Base-by-base conservation (phyloP, 2,329 filamentous ascomycete species). In the Nigrospora oryzae region DNA sequence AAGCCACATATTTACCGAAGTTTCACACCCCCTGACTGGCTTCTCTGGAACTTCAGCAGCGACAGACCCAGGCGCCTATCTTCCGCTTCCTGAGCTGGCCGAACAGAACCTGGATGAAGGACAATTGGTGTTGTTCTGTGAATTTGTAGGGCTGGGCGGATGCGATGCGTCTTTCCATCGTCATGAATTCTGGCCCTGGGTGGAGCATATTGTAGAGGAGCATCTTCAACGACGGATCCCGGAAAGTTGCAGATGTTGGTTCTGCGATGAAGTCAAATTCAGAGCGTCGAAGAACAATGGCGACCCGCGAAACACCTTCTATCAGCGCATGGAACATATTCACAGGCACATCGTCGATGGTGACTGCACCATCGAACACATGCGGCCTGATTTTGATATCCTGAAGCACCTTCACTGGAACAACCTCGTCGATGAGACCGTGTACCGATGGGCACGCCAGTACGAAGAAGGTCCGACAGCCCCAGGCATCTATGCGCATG, bases 341-440 rank as follows among this genome's bases (percentile, higher is more conserved):
- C 64, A 59, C 0, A 45, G 46, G 0, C 77, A 81, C 47, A 63
- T 75, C 36, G 44, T 54, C 12, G 36, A 56, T 3, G 61, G 59
- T 0, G 44, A 52, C 6, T 52, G 45, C 8, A 51, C 42, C 1
- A 44, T 38, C 1, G 28, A 49, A 0, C 15, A 63, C 62, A 97
- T 96, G 63, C 81, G 93, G 36, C 83, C 89, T 4, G 91, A 98
- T 52, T 90, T 89, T 11, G 88, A 96, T 62, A 81, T 89, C 35
- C 88, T 89, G 1, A 88, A 95, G 61, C 87, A 93, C 58, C 71
- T 61, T 15, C 13, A 33, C 11, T 8, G 34, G 1, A 3, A 46
- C 13, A 4, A 16, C 0, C 19, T 60, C 13, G 50, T 61, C 23
- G 2, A 46, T 1, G 39, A 51, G 0, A 1, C 31, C 0, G 10